These are phyloP conservation scores for Trichomonas gallinae DNA, from an alignment of 208 protist species.

Conservation along the genomic window DNA sequence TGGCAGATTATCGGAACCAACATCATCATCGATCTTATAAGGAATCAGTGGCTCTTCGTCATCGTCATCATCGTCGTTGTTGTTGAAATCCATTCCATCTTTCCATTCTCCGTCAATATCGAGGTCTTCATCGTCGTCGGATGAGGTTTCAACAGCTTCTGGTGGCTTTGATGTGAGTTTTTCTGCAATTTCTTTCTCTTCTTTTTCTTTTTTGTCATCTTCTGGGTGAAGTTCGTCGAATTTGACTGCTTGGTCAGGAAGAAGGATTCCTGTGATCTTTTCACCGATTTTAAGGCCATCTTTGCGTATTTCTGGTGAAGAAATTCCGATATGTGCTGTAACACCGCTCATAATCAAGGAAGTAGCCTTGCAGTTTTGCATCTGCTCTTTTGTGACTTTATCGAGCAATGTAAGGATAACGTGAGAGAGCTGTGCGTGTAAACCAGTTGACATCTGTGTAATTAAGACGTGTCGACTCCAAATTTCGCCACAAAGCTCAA, in stretches of 20 bases:
- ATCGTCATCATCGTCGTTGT: neutral
- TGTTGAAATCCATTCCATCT: neutral
- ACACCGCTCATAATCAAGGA: neutral
- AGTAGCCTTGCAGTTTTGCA: neutral
- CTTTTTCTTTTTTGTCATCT: neutral
- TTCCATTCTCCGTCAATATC: neutral
- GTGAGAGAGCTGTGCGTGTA: neutral
- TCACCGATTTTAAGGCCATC: neutral
- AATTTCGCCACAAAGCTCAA: neutral
- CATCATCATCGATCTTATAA: constrained; percentile 16
- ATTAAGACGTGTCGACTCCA: neutral
- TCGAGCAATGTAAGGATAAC: neutral
- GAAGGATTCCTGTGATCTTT: neutral
- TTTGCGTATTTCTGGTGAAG: constrained; percentile 6
- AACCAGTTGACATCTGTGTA: neutral
- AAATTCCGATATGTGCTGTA: neutral
- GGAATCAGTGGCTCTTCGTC: neutral
- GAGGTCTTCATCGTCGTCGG: neutral
- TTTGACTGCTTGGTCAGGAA: neutral
- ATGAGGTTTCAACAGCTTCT: neutral
- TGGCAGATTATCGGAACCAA: neutral
- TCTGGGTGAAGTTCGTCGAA: neutral
- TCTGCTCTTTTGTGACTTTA: neutral
- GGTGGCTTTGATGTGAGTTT: neutral
- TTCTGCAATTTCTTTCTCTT: neutral